Evolutionary conservation across 2,329 filamentous ascomycete species (phyloP), one percentile per base, ranked within the genome.

Genomic region (Cercospora janseana): DNA sequence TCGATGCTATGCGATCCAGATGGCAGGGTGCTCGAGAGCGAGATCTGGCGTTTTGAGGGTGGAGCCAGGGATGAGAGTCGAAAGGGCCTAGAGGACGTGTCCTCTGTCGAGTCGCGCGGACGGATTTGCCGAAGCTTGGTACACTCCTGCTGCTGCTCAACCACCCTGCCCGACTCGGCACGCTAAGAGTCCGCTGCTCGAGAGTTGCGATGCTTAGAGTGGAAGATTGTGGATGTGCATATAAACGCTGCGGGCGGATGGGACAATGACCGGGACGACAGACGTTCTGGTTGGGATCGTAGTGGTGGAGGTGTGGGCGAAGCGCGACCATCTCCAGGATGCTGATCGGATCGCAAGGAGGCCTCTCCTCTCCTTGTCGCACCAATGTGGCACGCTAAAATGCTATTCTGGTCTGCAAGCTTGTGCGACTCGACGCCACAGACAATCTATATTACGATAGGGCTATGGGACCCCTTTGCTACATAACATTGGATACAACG

Each of bases 81-180:
- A 38, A 21, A 23, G 18, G 34, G 34, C n/a, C 34, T 21, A 21
- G 34, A n/a, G 34, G 34, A 38, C 31, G 43, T 46, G 43, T 46
- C 43, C 31, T 43, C 40, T 43, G 24, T 43, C 40, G 40, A 43
- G 24, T 27, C 40, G 40, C 23, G 40, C 40, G 40, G 40, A 26
- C 24, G 40, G 29, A 21, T 46, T 32, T 46, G 43, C 43, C 43
- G 24, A 42, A 44, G 41, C 41, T 44, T 44, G 31, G 26, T 7
- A 34, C n/a, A 15, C n/a, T 34, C 31, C 31, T 34, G 31, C 18
- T 34, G n/a, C 31, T 34, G 31, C 13, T 12, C 16, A 44, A 23
- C 24, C 21, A 26, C 38, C 34, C 34, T 38, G 18, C 34, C 34
- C 34, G 24, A 20, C 10, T 16, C 34, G 16, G 15, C 16, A 21